phyloP scores from a whole-genome alignment of 2,329 filamentous ascomycete species.

The Cephalotrichum gorgonifer region DNA sequence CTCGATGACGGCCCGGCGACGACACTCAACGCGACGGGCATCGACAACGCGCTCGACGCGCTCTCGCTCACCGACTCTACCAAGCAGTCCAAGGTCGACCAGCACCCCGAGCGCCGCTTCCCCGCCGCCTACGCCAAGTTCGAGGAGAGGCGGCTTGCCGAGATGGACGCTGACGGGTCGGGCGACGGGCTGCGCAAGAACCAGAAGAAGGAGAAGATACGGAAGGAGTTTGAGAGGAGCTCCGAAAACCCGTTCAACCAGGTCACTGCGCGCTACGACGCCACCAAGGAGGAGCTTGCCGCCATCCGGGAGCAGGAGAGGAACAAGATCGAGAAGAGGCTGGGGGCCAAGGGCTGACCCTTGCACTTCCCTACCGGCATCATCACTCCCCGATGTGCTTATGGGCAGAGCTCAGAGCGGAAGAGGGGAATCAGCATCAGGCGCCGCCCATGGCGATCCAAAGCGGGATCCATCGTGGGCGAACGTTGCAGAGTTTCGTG shows the following conservation, averaged over 20 bases:
- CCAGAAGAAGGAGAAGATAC: conserved; percentile 73
- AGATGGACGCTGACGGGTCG: conserved; percentile 75
- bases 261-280: conserved; percentile 64
- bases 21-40: conserved; percentile 71
- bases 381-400: neutral
- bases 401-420: neutral
- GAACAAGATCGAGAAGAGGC: conserved; percentile 61
- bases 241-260: conserved; percentile 96
- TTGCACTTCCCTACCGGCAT: neutral
- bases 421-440: neutral
- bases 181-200: conserved; percentile 64
- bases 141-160: conserved; percentile 68
- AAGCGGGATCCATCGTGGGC: neutral
- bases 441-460: neutral
- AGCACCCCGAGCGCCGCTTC: conserved; percentile 78
- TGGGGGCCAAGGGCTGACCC: conserved; percentile 26
- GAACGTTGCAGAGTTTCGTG: neutral
- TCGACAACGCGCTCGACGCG: conserved; percentile 88
- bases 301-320: conserved; percentile 57
- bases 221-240: conserved; percentile 90
- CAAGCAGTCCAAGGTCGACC: conserved; percentile 58
- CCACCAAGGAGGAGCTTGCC: conserved; percentile 64
- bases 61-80: conserved; percentile 52
- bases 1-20: conserved; percentile 51
- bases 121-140: conserved; percentile 77